Conservation (phyloP, 169 alveolate species). For the Neospora caninum region DNA sequence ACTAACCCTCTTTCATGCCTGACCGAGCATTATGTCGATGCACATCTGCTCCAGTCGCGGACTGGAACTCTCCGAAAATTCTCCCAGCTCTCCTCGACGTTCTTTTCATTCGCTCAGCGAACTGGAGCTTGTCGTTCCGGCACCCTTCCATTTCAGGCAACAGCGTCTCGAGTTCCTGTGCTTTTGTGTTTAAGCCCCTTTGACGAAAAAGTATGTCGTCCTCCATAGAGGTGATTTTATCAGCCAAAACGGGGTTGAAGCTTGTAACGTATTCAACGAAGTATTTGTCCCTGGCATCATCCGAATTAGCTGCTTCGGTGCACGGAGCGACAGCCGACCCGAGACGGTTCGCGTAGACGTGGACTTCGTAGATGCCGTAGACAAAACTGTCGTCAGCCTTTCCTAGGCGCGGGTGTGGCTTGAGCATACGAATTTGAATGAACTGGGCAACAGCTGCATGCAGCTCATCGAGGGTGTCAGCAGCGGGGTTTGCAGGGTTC, state of each 20-base stretch:
- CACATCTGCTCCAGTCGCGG: constrained; percentile 64
- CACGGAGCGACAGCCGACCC: constrained; percentile 85
- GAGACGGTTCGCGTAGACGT: constrained; percentile 84
- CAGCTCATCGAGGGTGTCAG: constrained; percentile 80
- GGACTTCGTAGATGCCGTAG: constrained; percentile 87
- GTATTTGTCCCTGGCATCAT: constrained; percentile 91
- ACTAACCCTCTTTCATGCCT: constrained; percentile 44
- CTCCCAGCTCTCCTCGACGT: constrained; percentile 75
- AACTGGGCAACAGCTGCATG: constrained; percentile 79
- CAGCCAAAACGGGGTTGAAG: constrained; percentile 80
- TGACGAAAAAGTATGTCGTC: constrained; percentile 82
- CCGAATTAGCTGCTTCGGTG: constrained; percentile 87
- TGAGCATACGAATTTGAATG: constrained; percentile 82
- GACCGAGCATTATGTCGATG: constrained; percentile 62
- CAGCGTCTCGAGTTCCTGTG: constrained; percentile 80
- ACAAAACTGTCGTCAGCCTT: constrained; percentile 80
- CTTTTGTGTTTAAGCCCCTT: constrained; percentile 77
- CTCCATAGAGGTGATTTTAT: constrained; percentile 81
- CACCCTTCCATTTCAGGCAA: constrained; percentile 81
- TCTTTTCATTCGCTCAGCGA: constrained; percentile 74
- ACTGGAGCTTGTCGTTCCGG: constrained; percentile 75
- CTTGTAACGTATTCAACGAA: constrained; percentile 85
- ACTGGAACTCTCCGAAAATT: constrained; percentile 67
- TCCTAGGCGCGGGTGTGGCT: constrained; percentile 89
- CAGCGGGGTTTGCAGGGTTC: constrained; percentile 81